Base-by-base conservation (phyloP, 177 flowering plant species). In the Vitis hybrid region DNA sequence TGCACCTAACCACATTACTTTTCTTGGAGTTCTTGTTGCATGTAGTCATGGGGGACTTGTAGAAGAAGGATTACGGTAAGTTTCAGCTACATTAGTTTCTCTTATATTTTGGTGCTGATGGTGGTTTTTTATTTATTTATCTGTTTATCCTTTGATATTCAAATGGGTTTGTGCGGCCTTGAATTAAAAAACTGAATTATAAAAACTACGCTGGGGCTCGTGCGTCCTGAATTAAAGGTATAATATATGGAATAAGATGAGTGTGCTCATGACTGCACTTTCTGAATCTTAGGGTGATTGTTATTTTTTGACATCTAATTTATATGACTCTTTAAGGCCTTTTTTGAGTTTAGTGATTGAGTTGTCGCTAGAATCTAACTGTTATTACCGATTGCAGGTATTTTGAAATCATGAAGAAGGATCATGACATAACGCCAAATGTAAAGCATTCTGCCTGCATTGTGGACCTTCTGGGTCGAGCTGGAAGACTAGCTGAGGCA, bases 21-120 rank as follows among this genome's bases (percentile, higher is more conserved):
- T 80, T 65, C 83, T 85, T 34, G 88, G 84, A 56, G 85, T 83
- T 68, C 85, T 89, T 32, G 83, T 83, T 56, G 93, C 93, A 9
- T 89, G 92, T 68, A 85, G 88, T 68, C 89, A 87, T 78, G 84
- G 82, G n/a, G 87, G 89, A 17, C 84, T 85, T n/a, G 80, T 86
- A 19, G 83, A 83, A 60, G 83, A 87, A 79, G 92, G 92, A 74
- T 71, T 88, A 63, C 13, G 76, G 86, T 83, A 72, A 56, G 61
- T 14, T 60, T 70, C 17, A 12, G 6, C 11, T 9, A 11, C 21
- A 30, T 26, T 1, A 18, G 2, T 60, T 51, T 15, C 15, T 6
- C 39, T 50, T 51, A 2, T 62, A 26, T 18, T n/a, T 51, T 12
- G 15, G 65, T 3, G 52, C 34, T 63, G 15, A 14, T 15, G 11